Percentiles rank a stretch among this genome's conserved stretches.
Conservation (phyloP, 2,329 filamentous ascomycete genomes). For the Alternaria burnsii region DNA sequence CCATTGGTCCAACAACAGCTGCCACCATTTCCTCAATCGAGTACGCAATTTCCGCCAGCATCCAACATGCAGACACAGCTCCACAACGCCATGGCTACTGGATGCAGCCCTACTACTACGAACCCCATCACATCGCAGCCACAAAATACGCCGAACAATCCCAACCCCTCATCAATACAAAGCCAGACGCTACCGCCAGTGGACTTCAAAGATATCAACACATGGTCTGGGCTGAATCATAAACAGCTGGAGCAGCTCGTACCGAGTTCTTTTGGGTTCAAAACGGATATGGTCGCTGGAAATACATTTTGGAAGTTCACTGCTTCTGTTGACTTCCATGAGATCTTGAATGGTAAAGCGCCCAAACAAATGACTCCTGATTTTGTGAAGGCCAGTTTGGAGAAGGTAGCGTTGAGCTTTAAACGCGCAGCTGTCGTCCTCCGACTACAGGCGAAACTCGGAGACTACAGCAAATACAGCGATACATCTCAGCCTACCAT, state of each 20-base stretch:
- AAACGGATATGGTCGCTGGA: too few relatives aligned
- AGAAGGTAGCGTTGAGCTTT: neutral
- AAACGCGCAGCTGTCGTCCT: conserved; percentile 8
- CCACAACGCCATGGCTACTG: neutral
- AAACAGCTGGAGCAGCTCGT: too few relatives aligned
- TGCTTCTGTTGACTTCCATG: neutral
- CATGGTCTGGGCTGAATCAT: too few relatives aligned
- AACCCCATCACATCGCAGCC: too few relatives aligned
- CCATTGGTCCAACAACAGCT: neutral
- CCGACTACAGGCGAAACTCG: conserved; percentile 2
- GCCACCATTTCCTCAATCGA: neutral
- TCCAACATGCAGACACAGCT: neutral
- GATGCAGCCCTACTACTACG: neutral
- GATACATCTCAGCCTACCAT: too few relatives aligned
- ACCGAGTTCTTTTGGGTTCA: too few relatives aligned
- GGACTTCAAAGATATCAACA: too few relatives aligned
- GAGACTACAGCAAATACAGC: too few relatives aligned
- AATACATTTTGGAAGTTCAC: too few relatives aligned
- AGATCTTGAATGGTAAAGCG: neutral
- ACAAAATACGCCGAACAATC: neutral
- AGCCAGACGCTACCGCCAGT: too few relatives aligned
- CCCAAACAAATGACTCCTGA: neutral
- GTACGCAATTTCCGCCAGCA: neutral
- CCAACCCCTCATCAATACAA: too few relatives aligned
- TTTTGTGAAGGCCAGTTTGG: neutral